phyloP scores from a whole-genome alignment of 1,139 yeast genomes.

The Trichomonascaceae sp. region DNA sequence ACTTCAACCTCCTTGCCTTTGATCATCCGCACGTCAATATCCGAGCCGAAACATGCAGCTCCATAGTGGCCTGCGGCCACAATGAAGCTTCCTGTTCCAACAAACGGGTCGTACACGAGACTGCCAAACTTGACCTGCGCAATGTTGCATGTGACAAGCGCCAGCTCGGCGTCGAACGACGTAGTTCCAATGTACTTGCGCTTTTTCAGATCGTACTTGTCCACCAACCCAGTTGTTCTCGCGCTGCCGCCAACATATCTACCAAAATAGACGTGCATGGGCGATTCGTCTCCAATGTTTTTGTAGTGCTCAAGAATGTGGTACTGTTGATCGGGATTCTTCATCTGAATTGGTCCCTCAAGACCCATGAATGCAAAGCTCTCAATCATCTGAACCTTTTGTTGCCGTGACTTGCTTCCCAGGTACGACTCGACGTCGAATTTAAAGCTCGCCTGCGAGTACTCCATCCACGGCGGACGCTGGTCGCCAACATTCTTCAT shows the following conservation, averaged over 20 bases:
- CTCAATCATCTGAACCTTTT: conserved; percentile 55
- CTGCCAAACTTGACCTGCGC: conserved; percentile 59
- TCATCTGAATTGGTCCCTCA: conserved; percentile 67
- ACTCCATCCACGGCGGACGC: conserved; percentile 6
- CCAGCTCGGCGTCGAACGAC: conserved; percentile 70
- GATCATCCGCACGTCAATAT: conserved; percentile 76
- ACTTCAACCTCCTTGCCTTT: too few relatives aligned
- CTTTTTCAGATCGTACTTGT: conserved; percentile 65
- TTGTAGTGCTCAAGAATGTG: conserved; percentile 64
- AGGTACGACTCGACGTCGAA: conserved; percentile 70
- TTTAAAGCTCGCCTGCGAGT: conserved; percentile 36
- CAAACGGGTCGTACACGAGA: conserved; percentile 83
- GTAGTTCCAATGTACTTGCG: conserved; percentile 92
- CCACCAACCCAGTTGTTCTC: conserved; percentile 50
- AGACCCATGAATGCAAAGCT: conserved; percentile 57
- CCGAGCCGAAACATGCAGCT: conserved; percentile 73
- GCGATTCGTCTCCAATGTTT: conserved; percentile 38
- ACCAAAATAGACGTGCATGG: conserved; percentile 59
- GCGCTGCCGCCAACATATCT: conserved; percentile 55
- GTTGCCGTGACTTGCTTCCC: conserved; percentile 44
- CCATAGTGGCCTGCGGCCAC: conserved; percentile 85
- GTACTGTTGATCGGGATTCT: conserved; percentile 60
- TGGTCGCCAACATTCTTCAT: conserved; percentile 8
- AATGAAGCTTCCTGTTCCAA: conserved; percentile 91
- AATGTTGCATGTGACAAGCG: conserved; percentile 74